Base-by-base conservation (phyloP, 257 asterid genomes). In the Prunella vulgaris region DNA sequence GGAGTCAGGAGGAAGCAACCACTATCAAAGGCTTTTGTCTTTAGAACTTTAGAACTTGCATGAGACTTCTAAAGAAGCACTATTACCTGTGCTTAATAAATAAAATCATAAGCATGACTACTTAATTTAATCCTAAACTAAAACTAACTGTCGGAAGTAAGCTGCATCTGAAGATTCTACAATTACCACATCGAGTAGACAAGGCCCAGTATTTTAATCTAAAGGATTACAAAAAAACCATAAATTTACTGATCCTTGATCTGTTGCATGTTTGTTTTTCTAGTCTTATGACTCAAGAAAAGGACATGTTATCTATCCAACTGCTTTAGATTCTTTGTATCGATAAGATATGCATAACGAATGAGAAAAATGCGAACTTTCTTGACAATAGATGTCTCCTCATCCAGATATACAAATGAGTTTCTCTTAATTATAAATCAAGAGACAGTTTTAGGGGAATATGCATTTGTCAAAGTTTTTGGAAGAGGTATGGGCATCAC, bases 111-210 rank as follows among this genome's bases (percentile, higher is more conserved):
- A 59, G 49, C 24, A 48, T 7, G 77, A 27, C 35, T 54, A 25
- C 71, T 66, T 35, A 66, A 40, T 56, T n/a, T n/a, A n/a, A n/a
- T n/a, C n/a, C n/a, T 27, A 46, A 28, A 60, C 49, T 64, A 13
- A 58, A 68, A 40, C 68, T 22, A 4, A 21, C 48, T 27, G 40
- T 24, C 25, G 32, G 52, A 70, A 22, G 15, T 12, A 62, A 42
- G 14, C 35, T 51, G 17, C 28, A 32, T 51, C 66, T 21, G 28
- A 52, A 28, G 35, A 74, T 46, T 53, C 15, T 48, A 67, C 48
- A 37, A 60, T 6, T 10, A 51, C 13, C 35, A 28, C 48, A 38
- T 18, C 3, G 49, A 5, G 37, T 5, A 44, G 54, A 63, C 20
- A 58, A 30, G 12, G 22, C 32, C 22, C 6, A 4, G 66, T 28